Conservation (phyloP, 2,329 filamentous ascomycete species). For the Aureobasidium melanogenum region DNA sequence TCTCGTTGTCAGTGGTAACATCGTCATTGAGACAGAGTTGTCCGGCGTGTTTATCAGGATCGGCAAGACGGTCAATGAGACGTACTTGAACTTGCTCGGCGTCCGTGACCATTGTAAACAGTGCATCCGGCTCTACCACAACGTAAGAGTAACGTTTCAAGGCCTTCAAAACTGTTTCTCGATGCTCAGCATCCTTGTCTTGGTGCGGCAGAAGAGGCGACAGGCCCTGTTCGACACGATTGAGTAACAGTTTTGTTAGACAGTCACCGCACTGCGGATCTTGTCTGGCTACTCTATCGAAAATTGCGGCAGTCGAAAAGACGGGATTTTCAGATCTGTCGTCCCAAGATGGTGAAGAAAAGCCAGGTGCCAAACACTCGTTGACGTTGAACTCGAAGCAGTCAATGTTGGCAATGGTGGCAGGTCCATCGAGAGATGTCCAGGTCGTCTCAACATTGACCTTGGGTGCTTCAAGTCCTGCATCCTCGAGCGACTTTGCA, state of each 20-base stretch:
- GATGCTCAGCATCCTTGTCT: conserved; percentile 23
- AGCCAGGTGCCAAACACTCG: conserved; percentile 35
- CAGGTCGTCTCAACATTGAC: conserved; percentile 34
- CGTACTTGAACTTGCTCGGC: conserved; percentile 33
- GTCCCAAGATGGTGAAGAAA: conserved; percentile 30
- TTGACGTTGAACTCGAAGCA: conserved; percentile 34
- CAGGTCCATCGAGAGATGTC: conserved; percentile 36
- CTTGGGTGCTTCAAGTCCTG: conserved; percentile 32
- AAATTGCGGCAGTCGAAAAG: conserved; percentile 32
- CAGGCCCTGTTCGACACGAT: conserved; percentile 27
- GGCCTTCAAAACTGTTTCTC: conserved; percentile 23
- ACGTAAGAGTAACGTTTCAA: conserved; percentile 35
- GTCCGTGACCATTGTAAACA: conserved; percentile 37
- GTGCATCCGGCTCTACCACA: conserved; percentile 32
- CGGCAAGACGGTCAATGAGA: conserved; percentile 29
- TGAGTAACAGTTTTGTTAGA: conserved; percentile 33
- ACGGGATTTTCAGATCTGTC: conserved; percentile 26
- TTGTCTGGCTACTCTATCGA: conserved; percentile 31
- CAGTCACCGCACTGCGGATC: conserved; percentile 35
- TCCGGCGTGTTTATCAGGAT: conserved; percentile 26
- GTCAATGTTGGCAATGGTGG: conserved; percentile 32
- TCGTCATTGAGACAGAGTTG: conserved; percentile 38
- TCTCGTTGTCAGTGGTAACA: conserved; percentile 30
- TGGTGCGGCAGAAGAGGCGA: conserved; percentile 30
- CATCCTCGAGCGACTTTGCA: conserved; percentile 26